Evolutionary conservation across 108 stramenopile species (phyloP).

Genomic region (Fistulifera solaris): DNA sequence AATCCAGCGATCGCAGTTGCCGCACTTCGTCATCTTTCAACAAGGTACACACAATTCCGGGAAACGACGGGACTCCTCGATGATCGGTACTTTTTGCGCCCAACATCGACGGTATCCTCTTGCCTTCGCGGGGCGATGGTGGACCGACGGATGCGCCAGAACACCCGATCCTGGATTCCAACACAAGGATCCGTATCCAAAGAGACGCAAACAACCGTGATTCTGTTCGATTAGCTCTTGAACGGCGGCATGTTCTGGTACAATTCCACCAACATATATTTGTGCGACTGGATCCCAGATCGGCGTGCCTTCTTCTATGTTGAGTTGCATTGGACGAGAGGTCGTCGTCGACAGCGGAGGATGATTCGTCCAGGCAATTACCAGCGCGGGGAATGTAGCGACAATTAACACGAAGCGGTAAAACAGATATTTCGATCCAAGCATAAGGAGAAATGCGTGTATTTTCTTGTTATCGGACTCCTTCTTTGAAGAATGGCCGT

Average conservation of each 20-base stretch:
- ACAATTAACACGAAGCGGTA: too few species aligned
- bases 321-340: too few species aligned
- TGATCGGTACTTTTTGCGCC: conserved; percentile 83
- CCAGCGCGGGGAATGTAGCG: too few species aligned
- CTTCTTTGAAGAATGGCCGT: too few species aligned
- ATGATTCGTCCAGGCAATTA: too few species aligned
- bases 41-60: conserved; percentile 81
- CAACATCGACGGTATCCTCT: conserved; percentile 69
- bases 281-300: conserved; percentile 59
- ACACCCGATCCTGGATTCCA: conserved; percentile 76
- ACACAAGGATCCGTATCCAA: conserved; percentile 81
- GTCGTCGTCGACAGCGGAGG: too few species aligned
- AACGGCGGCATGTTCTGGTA: conserved; percentile 36
- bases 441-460: too few species aligned
- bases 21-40: conserved; percentile 57
- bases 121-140: conserved; percentile 7
- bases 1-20: background rate
- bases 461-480: too few species aligned
- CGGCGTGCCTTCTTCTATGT: conserved; percentile 8
- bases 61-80: conserved; percentile 56
- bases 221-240: conserved; percentile 31
- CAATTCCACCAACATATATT: conserved; percentile 58
- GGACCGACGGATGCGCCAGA: conserved; percentile 24
- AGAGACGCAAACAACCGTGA: conserved; percentile 44
- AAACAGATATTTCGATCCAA: too few species aligned